Evolutionary conservation across 1,284 basidiomycete species (phyloP).

Genomic region (Cutaneotrichosporon spelunceum): DNA sequence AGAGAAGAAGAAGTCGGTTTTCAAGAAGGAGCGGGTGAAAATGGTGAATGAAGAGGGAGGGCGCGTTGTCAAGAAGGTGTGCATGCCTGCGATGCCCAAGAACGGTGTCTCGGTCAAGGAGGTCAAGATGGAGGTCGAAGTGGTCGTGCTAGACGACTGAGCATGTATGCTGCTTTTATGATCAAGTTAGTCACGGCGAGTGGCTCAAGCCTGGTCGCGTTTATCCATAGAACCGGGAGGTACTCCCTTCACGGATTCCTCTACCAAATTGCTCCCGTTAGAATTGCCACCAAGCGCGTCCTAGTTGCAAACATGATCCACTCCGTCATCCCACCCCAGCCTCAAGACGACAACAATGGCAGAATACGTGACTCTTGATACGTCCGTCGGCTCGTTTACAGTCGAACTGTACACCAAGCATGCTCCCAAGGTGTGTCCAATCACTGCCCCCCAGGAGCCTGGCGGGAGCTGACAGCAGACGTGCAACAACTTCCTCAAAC

Average conservation of each 20-base stretch:
- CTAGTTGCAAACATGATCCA: background rate
- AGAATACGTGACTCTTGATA: constrained; percentile 67
- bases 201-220: background rate
- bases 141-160: background rate
- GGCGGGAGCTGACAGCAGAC: constrained; percentile 58
- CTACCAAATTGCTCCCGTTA: background rate
- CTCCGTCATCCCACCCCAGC: constrained; percentile 3
- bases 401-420: constrained; percentile 88
- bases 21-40: constrained; percentile 1
- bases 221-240: background rate
- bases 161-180: background rate
- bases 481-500: constrained; percentile 88
- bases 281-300: constrained; percentile 7
- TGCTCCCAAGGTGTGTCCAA: constrained; percentile 66
- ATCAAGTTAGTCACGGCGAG: too few species aligned
- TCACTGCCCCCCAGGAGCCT: background rate
- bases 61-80: constrained; percentile 1
- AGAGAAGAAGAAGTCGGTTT: background rate
- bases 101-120: background rate
- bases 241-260: background rate
- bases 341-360: constrained; percentile 5
- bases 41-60: background rate
- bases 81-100: constrained; percentile 8
- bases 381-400: constrained; percentile 79
- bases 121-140: constrained; percentile 3